These are phyloP conservation scores for Agrocybe pediades DNA, from an alignment of 768 basidiomycete species.

Conservation along the genomic window DNA sequence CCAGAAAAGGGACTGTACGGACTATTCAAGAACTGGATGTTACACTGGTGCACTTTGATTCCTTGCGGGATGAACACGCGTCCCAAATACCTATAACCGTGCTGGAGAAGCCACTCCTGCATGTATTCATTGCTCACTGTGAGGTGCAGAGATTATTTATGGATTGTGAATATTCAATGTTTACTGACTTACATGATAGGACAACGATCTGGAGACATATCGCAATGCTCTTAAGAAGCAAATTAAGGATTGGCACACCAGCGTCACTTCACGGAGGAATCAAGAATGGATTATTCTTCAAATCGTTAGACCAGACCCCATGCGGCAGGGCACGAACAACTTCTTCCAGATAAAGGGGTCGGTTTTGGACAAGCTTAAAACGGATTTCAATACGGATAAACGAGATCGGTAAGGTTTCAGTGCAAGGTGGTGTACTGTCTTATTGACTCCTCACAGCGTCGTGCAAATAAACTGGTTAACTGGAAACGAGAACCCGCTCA, in stretches of 20 bases:
- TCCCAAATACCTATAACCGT: slow-evolving; percentile 78
- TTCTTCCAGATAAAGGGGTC: slow-evolving; percentile 85
- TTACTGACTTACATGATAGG: slow-evolving; percentile 33
- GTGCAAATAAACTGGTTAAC: slow-evolving; percentile 79
- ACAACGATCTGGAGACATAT: slow-evolving; percentile 74
- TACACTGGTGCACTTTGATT: slow-evolving; percentile 67
- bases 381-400: slow-evolving; percentile 91
- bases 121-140: slow-evolving; percentile 84
- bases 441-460: slow-evolving; percentile 52
- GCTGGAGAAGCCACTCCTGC: slow-evolving; percentile 84
- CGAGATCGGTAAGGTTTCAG: slow-evolving; percentile 67
- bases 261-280: slow-evolving; percentile 66
- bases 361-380: slow-evolving; percentile 86
- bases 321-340: slow-evolving; percentile 54
- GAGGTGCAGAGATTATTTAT: slow-evolving; percentile 69
- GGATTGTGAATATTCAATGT: background rate
- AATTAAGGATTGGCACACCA: slow-evolving; percentile 89
- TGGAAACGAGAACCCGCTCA: slow-evolving; percentile 70
- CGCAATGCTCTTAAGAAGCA: slow-evolving; percentile 76
- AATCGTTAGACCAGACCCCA: slow-evolving; percentile 71
- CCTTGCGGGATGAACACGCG: slow-evolving; percentile 68
- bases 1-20: slow-evolving; percentile 67
- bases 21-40: slow-evolving; percentile 92
- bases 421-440: slow-evolving; percentile 3
- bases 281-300: slow-evolving; percentile 95